Evolutionary conservation across 345 rosid genomes (phyloP).

Genomic region (Rhodamnia argentea): DNA sequence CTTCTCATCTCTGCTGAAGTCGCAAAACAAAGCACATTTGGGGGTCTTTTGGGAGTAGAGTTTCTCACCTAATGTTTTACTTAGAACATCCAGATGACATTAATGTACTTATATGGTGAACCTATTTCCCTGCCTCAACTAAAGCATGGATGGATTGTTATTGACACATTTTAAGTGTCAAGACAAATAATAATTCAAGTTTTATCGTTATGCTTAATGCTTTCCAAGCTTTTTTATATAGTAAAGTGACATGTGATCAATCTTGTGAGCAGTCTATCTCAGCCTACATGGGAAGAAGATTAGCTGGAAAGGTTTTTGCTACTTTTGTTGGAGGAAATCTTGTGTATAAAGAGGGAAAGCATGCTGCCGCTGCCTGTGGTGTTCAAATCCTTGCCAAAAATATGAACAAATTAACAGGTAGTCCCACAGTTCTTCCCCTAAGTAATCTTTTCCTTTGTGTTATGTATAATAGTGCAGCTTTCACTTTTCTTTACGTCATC

Average conservation of each 20-base stretch:
- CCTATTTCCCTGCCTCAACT: not conserved
- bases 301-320: slow-evolving; percentile 70
- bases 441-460: not conserved
- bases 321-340: slow-evolving; percentile 90
- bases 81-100: not conserved
- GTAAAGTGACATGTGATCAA: not conserved
- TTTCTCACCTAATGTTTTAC: not conserved
- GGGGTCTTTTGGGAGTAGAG: not conserved
- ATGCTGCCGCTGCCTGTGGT: slow-evolving; percentile 82
- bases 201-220: not conserved
- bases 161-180: not conserved
- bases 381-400: slow-evolving; percentile 43
- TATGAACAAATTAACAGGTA: not conserved
- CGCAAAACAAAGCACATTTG: not conserved
- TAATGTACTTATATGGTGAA: not conserved
- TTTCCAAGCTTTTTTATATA: not conserved
- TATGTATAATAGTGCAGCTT: not conserved
- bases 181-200: not conserved
- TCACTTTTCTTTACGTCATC: too few species aligned
- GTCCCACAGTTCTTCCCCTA: not conserved
- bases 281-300: slow-evolving; percentile 71
- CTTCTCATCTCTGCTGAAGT: not conserved
- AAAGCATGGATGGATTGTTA: not conserved
- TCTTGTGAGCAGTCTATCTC: slow-evolving; percentile 46
- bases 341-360: slow-evolving; percentile 67